phyloP scores from a whole-genome alignment of 768 basidiomycete species.

The Hydnum rufescens region DNA sequence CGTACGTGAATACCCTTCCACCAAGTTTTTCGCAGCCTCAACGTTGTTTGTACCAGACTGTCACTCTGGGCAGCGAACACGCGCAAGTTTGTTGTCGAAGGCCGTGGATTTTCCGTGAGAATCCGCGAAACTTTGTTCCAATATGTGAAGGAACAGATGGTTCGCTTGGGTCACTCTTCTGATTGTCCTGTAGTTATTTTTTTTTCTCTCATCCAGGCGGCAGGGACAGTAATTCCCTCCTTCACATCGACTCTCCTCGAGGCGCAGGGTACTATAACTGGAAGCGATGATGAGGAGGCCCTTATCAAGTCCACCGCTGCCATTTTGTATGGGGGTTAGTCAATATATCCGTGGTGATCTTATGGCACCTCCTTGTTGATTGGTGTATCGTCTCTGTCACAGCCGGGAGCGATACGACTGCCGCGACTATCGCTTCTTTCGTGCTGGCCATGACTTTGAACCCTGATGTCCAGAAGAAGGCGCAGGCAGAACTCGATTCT shows the following conservation, averaged over 20 bases:
- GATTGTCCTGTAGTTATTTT: not conserved
- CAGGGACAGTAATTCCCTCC: not conserved
- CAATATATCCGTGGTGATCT: not conserved
- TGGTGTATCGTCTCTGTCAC: not conserved
- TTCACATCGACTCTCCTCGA: not conserved
- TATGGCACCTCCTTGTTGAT: not conserved
- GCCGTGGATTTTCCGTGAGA: not conserved
- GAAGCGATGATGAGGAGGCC: not conserved
- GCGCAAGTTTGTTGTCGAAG: not conserved
- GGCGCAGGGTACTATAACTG: not conserved
- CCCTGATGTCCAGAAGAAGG: slow-evolving; percentile 14
- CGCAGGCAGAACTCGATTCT: slow-evolving; percentile 14
- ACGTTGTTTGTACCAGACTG: not conserved
- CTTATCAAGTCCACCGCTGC: not conserved
- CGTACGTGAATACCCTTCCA: not conserved
- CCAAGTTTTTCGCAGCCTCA: not conserved
- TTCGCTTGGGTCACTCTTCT: not conserved
- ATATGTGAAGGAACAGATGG: not conserved
- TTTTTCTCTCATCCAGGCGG: not conserved
- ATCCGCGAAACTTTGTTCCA: not conserved
- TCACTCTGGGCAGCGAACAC: not conserved
- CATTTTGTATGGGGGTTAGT: not conserved
- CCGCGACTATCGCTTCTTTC: slow-evolving; percentile 3
- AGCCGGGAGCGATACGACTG: slow-evolving; percentile 1
- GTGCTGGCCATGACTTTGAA: slow-evolving; percentile 9